These are phyloP conservation scores for Eucalyptus globulus DNA, from an alignment of 345 rosid species.

Conservation along the genomic window DNA sequence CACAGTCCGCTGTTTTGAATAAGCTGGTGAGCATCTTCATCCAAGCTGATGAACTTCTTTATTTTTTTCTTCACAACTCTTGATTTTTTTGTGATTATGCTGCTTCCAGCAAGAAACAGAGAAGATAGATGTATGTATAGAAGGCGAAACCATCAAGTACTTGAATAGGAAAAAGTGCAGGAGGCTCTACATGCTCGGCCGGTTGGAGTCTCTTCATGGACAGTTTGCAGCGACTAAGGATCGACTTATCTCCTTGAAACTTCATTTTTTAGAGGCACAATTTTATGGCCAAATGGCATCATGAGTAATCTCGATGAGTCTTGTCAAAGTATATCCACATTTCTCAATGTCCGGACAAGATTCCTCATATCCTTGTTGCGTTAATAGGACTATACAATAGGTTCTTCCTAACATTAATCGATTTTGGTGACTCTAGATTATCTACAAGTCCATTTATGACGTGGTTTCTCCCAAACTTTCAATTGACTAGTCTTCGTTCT, in stretches of 20 bases:
- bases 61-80: neutral
- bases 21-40: too few species aligned
- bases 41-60: neutral
- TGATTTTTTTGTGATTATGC: neutral
- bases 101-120: conserved; percentile 3
- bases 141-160: conserved; percentile 15
- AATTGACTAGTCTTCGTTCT: neutral
- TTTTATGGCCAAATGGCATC: neutral
- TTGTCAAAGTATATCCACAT: neutral
- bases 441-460: neutral
- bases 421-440: neutral
- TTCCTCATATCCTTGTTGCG: neutral
- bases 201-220: conserved; percentile 20
- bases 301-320: neutral
- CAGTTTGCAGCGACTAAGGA: neutral
- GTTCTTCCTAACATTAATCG: neutral
- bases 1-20: too few species aligned
- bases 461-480: neutral
- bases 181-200: conserved; percentile 34
- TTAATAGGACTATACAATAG: neutral
- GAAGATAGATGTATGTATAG: conserved; percentile 24
- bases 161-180: conserved; percentile 41
- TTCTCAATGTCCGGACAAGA: neutral
- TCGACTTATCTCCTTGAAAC: neutral
- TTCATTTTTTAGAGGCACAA: neutral